phyloP scores from a whole-genome alignment of 2,329 filamentous ascomycete species.

The Apiospora hydei region DNA sequence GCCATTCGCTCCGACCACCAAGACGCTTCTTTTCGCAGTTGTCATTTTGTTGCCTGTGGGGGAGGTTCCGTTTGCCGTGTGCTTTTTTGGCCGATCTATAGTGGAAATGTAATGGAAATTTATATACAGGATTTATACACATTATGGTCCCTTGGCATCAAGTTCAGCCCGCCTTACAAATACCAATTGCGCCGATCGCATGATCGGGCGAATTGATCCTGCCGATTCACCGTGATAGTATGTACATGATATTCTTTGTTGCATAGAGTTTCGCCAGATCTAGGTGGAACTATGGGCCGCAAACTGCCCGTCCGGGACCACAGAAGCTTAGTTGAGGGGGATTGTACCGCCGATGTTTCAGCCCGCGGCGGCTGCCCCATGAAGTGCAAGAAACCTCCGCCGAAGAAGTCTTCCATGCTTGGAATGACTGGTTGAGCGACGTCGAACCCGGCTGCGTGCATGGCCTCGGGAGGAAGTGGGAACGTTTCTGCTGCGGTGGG shows the following conservation, averaged over 20 bases:
- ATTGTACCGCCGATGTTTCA: not conserved
- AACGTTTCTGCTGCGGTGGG: slow-evolving; percentile 23
- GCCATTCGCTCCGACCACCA: slow-evolving; percentile 57
- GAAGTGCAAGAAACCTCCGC: slow-evolving; percentile 42
- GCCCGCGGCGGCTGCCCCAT: slow-evolving; percentile 31
- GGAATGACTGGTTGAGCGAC: slow-evolving; percentile 39
- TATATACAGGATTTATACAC: not conserved
- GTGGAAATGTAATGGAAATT: not conserved
- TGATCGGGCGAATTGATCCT: slow-evolving; percentile 2
- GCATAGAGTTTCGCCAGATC: not conserved
- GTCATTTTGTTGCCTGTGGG: not conserved
- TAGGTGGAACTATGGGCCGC: slow-evolving; percentile 21
- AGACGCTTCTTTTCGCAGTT: slow-evolving; percentile 36
- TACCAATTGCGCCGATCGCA: not conserved
- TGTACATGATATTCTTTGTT: not conserved
- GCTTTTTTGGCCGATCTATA: not conserved
- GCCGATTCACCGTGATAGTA: slow-evolving; percentile 1
- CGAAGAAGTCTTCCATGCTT: slow-evolving; percentile 45
- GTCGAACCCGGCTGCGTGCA: slow-evolving; percentile 24
- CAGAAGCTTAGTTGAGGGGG: not conserved
- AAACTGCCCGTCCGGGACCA: not conserved
- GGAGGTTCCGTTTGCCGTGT: not conserved
- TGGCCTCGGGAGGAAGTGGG: slow-evolving; percentile 23
- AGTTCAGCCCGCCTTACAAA: not conserved
- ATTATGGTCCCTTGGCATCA: not conserved